phyloP scores from a whole-genome alignment of 176 grass and related monocot species.

The Musa troglodytarum region DNA sequence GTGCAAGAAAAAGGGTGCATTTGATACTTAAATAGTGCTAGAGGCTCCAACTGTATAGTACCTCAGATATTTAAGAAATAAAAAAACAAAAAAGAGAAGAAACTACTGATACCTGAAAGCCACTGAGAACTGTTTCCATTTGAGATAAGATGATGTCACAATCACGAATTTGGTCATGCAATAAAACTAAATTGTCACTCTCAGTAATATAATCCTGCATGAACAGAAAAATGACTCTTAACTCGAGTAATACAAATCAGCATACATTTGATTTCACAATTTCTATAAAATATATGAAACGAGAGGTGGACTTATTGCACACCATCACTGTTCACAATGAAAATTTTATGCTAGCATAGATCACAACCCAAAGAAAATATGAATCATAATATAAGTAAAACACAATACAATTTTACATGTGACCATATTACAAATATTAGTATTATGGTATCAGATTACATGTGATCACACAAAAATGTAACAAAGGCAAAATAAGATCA shows the following conservation, averaged over 20 bases:
- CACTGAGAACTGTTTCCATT: slow-evolving; percentile 87
- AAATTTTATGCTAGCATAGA: no score
- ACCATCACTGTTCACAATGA: no score
- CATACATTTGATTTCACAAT: neutral
- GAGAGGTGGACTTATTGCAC: neutral
- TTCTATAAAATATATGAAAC: no score
- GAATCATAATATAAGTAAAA: no score
- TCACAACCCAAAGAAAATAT: no score
- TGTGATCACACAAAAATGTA: no score
- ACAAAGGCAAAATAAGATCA: no score
- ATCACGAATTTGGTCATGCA: slow-evolving; percentile 90
- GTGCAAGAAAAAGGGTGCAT: neutral
- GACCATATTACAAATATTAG: no score
- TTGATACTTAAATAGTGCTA: neutral
- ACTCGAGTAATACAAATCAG: slow-evolving; percentile 9
- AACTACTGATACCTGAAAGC: slow-evolving; percentile 80
- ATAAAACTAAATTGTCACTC: slow-evolving; percentile 77
- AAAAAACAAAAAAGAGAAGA: slow-evolving; percentile 17
- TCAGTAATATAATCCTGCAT: slow-evolving; percentile 95
- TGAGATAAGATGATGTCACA: slow-evolving; percentile 95
- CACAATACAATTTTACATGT: no score
- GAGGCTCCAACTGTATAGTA: neutral
- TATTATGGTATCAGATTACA: no score
- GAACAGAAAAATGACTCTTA: slow-evolving; percentile 5
- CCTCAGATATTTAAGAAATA: neutral